Evolutionary conservation across 495 filamentous ascomycete species (phyloP).

Genomic region (Neurospora tetraspora): DNA sequence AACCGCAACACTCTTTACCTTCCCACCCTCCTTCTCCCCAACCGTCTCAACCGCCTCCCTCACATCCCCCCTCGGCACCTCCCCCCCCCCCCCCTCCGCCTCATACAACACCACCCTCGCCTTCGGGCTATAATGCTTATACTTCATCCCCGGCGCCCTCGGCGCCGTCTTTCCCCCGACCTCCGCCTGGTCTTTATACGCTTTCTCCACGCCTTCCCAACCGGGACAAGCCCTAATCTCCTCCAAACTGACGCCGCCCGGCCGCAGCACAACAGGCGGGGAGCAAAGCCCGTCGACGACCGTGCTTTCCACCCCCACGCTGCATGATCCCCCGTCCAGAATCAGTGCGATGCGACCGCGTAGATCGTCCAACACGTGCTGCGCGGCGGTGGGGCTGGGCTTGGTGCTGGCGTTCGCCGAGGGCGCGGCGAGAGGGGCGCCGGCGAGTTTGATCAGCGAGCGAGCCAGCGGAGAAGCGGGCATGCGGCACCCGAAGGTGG

Average conservation of each 20-base stretch:
- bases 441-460: constrained; percentile 66
- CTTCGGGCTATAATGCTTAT: constrained; percentile 91
- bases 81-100: constrained; percentile 15
- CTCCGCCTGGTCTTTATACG: constrained; percentile 60
- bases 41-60: constrained; percentile 1
- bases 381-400: constrained; percentile 80
- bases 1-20: constrained; percentile 22
- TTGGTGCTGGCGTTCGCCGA: constrained; percentile 91
- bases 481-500: constrained; percentile 85
- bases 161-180: constrained; percentile 44
- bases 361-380: constrained; percentile 81
- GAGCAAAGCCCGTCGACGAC: constrained; percentile 81
- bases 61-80: constrained; percentile 11
- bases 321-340: constrained; percentile 77
- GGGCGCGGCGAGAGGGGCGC: constrained; percentile 79
- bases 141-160: constrained; percentile 95
- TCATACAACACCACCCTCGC: constrained; percentile 82
- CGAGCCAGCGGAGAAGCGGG: constrained; percentile 76
- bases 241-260: constrained; percentile 86
- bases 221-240: constrained; percentile 61
- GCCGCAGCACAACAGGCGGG: constrained; percentile 75
- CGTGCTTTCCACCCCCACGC: constrained; percentile 90
- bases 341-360: constrained; percentile 77
- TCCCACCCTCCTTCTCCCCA: not conserved
- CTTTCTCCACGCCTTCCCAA: constrained; percentile 68